These are phyloP conservation scores for Eucalyptus camaldulensis DNA, from an alignment of 345 rosid species.

Conservation along the genomic window DNA sequence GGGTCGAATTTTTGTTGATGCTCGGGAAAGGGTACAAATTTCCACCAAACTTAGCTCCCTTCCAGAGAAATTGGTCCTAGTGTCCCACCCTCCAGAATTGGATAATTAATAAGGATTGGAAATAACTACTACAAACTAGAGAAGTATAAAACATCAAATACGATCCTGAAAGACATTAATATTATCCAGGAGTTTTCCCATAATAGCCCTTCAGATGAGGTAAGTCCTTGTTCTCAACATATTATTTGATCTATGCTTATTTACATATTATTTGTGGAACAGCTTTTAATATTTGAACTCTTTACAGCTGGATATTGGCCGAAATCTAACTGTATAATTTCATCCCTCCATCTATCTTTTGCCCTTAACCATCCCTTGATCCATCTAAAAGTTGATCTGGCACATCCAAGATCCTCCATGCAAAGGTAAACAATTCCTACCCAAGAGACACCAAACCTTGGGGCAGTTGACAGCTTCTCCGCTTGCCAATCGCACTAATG, in stretches of 20 bases:
- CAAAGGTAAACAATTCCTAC: background rate
- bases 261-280: background rate
- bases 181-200: background rate
- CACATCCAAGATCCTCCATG: background rate
- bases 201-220: background rate
- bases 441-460: background rate
- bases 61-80: background rate
- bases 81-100: background rate
- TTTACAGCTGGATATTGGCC: background rate
- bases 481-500: background rate
- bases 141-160: background rate
- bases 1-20: background rate
- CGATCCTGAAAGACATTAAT: background rate
- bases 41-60: background rate
- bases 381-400: background rate
- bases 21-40: background rate
- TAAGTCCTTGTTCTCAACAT: background rate
- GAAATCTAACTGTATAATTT: background rate
- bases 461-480: background rate
- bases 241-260: background rate
- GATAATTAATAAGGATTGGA: background rate
- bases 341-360: background rate
- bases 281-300: background rate
- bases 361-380: background rate
- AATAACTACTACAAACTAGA: background rate